These are phyloP conservation scores for Extremus antarcticus DNA, from an alignment of 495 filamentous ascomycete species.

Conservation along the genomic window DNA sequence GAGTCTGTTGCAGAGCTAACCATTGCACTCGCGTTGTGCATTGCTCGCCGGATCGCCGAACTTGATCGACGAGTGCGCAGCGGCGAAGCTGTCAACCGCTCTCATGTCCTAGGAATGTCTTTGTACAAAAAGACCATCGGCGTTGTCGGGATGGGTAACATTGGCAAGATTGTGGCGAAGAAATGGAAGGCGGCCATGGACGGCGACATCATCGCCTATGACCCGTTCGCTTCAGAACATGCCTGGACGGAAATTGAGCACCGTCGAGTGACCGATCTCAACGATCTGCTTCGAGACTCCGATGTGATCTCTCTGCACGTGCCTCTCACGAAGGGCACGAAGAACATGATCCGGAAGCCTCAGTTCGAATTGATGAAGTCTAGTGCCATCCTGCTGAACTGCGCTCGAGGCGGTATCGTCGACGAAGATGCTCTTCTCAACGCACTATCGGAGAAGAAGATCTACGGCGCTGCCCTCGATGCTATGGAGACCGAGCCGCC, in stretches of 20 bases:
- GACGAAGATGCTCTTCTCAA: conserved; percentile 7
- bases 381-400: conserved; percentile 3
- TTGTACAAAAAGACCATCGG: conserved; percentile 30
- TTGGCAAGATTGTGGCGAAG: conserved; percentile 29
- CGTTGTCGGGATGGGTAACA: conserved; percentile 36
- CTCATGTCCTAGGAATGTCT: conserved; percentile 28
- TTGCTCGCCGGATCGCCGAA: conserved; percentile 27
- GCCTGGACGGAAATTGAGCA: conserved; percentile 29
- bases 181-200: conserved; percentile 32
- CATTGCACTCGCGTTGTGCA: conserved; percentile 26
- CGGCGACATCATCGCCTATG: conserved; percentile 27
- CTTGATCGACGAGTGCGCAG: conserved; percentile 27
- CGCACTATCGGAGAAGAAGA: background rate
- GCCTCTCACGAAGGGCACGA: conserved; percentile 19
- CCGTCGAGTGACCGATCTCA: conserved; percentile 19
- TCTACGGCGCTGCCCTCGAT: conserved; percentile 6
- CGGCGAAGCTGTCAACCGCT: conserved; percentile 23
- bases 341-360: conserved; percentile 2
- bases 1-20: conserved; percentile 31
- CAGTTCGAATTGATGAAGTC: conserved; percentile 7
- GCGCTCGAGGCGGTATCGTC: conserved; percentile 3
- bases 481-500: conserved; percentile 9
- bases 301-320: conserved; percentile 34
- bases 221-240: conserved; percentile 25
- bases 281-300: conserved; percentile 26